Percentiles rank a stretch among this genome's conserved stretches.
Conservation (phyloP, 805 yeast species). For the Lipomyces sp. region DNA sequence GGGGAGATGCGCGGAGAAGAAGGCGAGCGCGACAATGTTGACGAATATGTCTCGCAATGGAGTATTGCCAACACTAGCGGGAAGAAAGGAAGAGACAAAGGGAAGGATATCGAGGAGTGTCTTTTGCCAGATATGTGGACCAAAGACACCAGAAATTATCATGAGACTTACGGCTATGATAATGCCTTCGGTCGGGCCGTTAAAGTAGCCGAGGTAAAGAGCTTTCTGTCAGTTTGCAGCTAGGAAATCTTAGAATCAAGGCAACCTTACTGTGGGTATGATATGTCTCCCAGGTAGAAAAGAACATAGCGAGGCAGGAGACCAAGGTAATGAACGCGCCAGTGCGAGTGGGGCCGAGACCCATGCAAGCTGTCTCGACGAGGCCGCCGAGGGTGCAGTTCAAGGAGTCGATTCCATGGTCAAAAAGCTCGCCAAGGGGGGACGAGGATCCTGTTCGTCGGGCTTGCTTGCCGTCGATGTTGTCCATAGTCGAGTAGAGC, state of each 20-base stretch:
- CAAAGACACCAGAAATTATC: slow-evolving; percentile 67
- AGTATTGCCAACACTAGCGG: slow-evolving; percentile 54
- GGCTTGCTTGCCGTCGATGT: slow-evolving; percentile 96
- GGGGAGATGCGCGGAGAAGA: slow-evolving; percentile 65
- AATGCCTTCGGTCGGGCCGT: slow-evolving; percentile 97
- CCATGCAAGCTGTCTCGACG: slow-evolving; percentile 75
- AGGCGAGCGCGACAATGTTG: slow-evolving; percentile 40
- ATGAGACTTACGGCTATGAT: slow-evolving; percentile 64
- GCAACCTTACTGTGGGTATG: slow-evolving; percentile 41
- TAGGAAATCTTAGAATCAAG: not conserved
- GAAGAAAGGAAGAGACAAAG: slow-evolving; percentile 22
- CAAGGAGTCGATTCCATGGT: slow-evolving; percentile 78
- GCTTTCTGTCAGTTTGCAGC: slow-evolving; percentile 38
- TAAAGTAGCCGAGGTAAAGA: slow-evolving; percentile 75
- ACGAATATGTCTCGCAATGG: slow-evolving; percentile 45
- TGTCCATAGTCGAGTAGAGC: slow-evolving; percentile 95
- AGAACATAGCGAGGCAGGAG: slow-evolving; percentile 57
- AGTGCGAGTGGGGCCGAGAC: slow-evolving; percentile 77
- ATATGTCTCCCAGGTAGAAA: slow-evolving; percentile 39
- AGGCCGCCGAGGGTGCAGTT: slow-evolving; percentile 81
- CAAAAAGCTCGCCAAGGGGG: slow-evolving; percentile 93
- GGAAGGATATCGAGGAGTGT: slow-evolving; percentile 48
- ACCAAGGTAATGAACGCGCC: slow-evolving; percentile 78
- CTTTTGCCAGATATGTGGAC: slow-evolving; percentile 68
- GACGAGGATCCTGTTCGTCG: slow-evolving; percentile 80